A percentile compares a stretch with the other conserved stretches of the same genome.
These are phyloP conservation scores for Austroboletus eburneus DNA, from an alignment of 768 basidiomycete species.

Conservation along the genomic window DNA sequence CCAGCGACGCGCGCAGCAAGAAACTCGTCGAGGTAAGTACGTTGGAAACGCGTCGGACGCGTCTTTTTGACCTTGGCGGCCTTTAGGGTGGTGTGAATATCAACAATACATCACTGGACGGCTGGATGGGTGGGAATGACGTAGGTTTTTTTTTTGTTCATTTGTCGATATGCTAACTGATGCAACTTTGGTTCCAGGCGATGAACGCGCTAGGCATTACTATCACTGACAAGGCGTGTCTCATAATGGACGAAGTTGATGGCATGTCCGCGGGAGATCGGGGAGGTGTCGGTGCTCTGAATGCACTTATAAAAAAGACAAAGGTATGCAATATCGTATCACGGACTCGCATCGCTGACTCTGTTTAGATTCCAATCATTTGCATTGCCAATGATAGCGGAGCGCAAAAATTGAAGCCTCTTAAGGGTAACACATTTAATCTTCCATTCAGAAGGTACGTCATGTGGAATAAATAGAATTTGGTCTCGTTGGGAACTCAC, in stretches of 20 bases:
- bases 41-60: neutral
- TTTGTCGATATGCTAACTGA: too few species aligned
- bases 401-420: conserved; percentile 88
- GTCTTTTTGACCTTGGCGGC: neutral
- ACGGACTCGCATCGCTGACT: neutral
- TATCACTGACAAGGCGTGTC: conserved; percentile 75
- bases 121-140: conserved; percentile 63
- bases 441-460: conserved; percentile 75
- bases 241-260: conserved; percentile 99
- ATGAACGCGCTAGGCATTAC: conserved; percentile 67
- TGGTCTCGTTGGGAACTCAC: neutral
- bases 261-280: conserved; percentile 98
- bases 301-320: conserved; percentile 88
- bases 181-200: conserved; percentile 29
- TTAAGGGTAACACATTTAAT: conserved; percentile 65
- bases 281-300: conserved; percentile 92
- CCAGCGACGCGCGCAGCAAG: conserved; percentile 93
- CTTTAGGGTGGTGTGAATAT: conserved; percentile 82
- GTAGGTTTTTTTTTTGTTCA: too few species aligned
- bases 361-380: conserved; percentile 82
- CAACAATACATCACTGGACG: conserved; percentile 83
- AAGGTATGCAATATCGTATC: conserved; percentile 45
- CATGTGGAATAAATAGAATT: neutral
- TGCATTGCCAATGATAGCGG: conserved; percentile 92
- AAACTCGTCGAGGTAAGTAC: conserved; percentile 82